Evolutionary conservation across 768 basidiomycete species (phyloP).

Genomic region (Amanita fuliginea): DNA sequence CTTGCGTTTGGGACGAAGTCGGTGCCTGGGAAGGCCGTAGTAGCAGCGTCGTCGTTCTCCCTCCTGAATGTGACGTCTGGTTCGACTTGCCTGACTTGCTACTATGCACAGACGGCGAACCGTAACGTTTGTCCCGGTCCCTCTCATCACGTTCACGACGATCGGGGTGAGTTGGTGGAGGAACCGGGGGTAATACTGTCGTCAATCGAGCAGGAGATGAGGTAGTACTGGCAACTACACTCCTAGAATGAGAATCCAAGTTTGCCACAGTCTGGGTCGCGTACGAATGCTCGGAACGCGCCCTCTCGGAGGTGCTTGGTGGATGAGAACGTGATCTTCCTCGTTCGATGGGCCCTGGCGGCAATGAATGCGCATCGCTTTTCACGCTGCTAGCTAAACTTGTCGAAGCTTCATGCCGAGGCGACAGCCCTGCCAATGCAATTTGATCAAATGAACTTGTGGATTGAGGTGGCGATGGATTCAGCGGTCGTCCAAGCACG

Average conservation of each 20-base stretch:
- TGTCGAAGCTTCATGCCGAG: background rate
- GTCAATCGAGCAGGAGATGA: slow-evolving; percentile 8
- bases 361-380: too few relatives aligned
- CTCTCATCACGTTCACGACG: slow-evolving; percentile 21
- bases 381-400: too few relatives aligned
- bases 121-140: background rate
- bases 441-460: slow-evolving; percentile 36
- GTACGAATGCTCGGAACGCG: background rate
- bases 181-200: slow-evolving; percentile 11
- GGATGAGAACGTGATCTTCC: background rate
- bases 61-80: background rate
- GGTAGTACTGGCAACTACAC: background rate
- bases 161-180: slow-evolving; percentile 45
- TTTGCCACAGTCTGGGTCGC: background rate
- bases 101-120: background rate
- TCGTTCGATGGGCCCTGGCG: background rate
- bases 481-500: background rate
- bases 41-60: background rate
- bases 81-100: background rate
- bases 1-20: too few relatives aligned
- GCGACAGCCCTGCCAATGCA: slow-evolving; percentile 20
- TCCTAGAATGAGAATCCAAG: slow-evolving; percentile 1
- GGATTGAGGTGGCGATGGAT: slow-evolving; percentile 29
- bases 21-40: too few relatives aligned
- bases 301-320: background rate